Evolutionary conservation across 352 stramenopile genomes (phyloP).

Genomic region (Globisporangium iwayamae): DNA sequence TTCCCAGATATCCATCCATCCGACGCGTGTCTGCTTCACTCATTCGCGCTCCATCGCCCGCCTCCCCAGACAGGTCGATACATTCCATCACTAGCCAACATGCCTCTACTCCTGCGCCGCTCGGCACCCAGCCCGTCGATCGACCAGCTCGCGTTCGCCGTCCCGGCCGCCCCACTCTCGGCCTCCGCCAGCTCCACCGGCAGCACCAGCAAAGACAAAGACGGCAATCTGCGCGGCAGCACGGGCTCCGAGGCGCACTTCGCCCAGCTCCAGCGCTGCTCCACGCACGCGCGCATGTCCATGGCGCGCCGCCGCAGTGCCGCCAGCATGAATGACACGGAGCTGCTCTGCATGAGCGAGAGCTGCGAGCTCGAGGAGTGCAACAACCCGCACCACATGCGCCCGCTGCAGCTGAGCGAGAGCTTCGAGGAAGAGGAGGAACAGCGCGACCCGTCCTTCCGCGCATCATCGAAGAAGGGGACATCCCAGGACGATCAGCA

Average conservation of each 20-base stretch:
- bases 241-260: conserved; percentile 10
- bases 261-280: conserved; percentile 28
- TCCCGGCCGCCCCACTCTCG: conserved; percentile 29
- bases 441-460: conserved; percentile 10
- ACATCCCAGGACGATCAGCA: conserved; percentile 26
- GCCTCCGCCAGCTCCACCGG: conserved; percentile 3
- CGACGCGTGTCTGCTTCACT: neutral
- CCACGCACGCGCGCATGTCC: conserved; percentile 36
- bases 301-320: conserved; percentile 32
- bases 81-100: conserved; percentile 17
- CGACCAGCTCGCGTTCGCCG: conserved; percentile 61
- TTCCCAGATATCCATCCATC: conserved; percentile 3
- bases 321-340: conserved; percentile 24
- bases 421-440: conserved; percentile 18
- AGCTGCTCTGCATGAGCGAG: conserved; percentile 13
- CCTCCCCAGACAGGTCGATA: conserved; percentile 7
- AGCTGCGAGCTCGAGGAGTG: conserved; percentile 18
- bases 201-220: conserved; percentile 2
- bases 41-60: conserved; percentile 7
- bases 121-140: conserved; percentile 66
- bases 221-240: conserved; percentile 13
- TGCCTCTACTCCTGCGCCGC: conserved; percentile 68
- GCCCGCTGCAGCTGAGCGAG: conserved; percentile 12
- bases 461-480: conserved; percentile 31
- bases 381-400: conserved; percentile 16